Conservation (phyloP, 352 stramenopile genomes). For the Pythium phragmitis region DNA sequence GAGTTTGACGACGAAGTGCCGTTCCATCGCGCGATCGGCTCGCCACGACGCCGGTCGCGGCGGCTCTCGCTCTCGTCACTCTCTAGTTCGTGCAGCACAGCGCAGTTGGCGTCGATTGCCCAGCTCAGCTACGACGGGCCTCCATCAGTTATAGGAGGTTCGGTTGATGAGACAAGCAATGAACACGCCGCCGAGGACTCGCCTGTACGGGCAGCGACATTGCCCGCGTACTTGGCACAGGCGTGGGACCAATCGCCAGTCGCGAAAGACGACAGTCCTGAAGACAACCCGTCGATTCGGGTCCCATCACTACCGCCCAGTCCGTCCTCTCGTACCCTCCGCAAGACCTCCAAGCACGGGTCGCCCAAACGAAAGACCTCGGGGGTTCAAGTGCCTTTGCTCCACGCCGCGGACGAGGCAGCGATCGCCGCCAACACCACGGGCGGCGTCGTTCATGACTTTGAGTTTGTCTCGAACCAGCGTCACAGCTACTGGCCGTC, state of each 20-base stretch:
- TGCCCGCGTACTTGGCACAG: neutral
- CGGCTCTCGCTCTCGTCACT: constrained; percentile 12
- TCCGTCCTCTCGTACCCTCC: neutral
- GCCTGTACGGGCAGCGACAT: neutral
- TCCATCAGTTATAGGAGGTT: neutral
- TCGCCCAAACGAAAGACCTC: neutral
- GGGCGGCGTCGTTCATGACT: constrained; percentile 25
- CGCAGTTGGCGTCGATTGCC: constrained; percentile 11
- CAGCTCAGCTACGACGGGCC: constrained; percentile 13
- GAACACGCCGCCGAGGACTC: neutral
- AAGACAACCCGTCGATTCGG: neutral
- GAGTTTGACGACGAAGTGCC: constrained; percentile 46
- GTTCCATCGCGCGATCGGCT: constrained; percentile 30
- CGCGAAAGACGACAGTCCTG: neutral
- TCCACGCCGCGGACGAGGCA: neutral
- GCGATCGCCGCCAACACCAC: constrained; percentile 10
- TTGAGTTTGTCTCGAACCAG: constrained; percentile 23
- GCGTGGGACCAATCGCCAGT: neutral
- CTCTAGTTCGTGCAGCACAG: constrained; percentile 13
- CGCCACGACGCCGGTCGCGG: constrained; percentile 11
- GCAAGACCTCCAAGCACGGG: neutral
- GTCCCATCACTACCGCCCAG: constrained; percentile 2
- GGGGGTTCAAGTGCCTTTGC: neutral
- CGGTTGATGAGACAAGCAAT: neutral
- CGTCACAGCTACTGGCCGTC: constrained; percentile 22